phyloP scores from a whole-genome alignment of 2,329 filamentous ascomycete species.

The Penicillium palitans region DNA sequence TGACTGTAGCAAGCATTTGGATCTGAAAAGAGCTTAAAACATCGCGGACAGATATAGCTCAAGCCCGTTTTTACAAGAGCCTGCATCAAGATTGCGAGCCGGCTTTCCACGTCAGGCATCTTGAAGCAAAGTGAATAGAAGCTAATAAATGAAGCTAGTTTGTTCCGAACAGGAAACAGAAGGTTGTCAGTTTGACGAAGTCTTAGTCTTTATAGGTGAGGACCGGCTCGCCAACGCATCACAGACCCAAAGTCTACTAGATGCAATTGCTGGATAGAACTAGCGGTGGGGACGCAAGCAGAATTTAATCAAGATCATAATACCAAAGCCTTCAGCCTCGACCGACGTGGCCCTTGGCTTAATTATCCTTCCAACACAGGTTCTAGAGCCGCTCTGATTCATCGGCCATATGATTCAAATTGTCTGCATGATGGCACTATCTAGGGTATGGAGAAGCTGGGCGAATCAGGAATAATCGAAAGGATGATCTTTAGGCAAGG shows the following conservation, averaged over 20 bases:
- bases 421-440: not conserved
- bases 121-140: not conserved
- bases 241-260: not conserved
- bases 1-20: not conserved
- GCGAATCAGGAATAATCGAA: not conserved
- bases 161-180: not conserved
- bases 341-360: not conserved
- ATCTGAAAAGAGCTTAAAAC: not conserved
- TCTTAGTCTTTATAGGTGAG: not conserved
- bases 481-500: not conserved
- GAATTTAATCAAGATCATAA: not conserved
- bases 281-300: not conserved
- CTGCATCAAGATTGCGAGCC: not conserved
- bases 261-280: not conserved
- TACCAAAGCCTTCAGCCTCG: not conserved
- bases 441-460: not conserved
- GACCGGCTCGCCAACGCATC: not conserved
- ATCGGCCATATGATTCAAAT: not conserved
- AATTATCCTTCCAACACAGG: not conserved
- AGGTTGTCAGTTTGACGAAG: not conserved
- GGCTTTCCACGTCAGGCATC: not conserved
- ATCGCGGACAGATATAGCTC: not conserved
- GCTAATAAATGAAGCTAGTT: too few relatives aligned
- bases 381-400: not conserved
- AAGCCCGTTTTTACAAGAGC: not conserved